phyloP scores from a whole-genome alignment of 2,329 filamentous ascomycete species.

The Aspergillus sp. region DNA sequence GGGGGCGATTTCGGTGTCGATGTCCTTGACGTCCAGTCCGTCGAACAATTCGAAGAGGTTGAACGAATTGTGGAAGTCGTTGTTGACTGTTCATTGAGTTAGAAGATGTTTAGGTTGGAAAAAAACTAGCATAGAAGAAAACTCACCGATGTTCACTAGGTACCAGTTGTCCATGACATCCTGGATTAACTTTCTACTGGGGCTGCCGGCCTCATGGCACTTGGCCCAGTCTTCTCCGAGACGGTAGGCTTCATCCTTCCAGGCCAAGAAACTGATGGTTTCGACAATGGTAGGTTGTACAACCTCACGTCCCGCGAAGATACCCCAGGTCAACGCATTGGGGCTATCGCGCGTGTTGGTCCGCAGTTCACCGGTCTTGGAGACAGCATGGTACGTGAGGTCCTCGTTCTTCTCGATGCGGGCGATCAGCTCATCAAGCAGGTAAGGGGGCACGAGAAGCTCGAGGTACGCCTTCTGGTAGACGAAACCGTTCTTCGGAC shows the following conservation, averaged over 20 bases:
- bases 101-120: constrained; percentile 20
- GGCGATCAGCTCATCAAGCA: constrained; percentile 72
- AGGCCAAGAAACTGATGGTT: constrained; percentile 93
- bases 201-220: constrained; percentile 74
- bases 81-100: constrained; percentile 68
- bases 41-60: constrained; percentile 85
- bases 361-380: constrained; percentile 73
- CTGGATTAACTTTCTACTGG: constrained; percentile 76
- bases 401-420: constrained; percentile 76
- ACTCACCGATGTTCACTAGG: constrained; percentile 87
- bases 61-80: constrained; percentile 85
- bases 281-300: constrained; percentile 99
- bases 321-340: constrained; percentile 99
- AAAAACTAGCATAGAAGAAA: background rate
- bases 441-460: constrained; percentile 75
- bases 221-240: constrained; percentile 91
- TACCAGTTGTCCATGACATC: constrained; percentile 88
- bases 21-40: constrained; percentile 54
- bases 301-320: constrained; percentile 97
- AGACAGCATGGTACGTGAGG: constrained; percentile 92
- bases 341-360: constrained; percentile 83
- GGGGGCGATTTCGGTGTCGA: constrained; percentile 30
- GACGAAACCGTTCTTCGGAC: constrained; percentile 89
- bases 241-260: constrained; percentile 96
- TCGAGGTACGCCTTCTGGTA: constrained; percentile 99